Base-by-base conservation (phyloP, 1,284 basidiomycete species). In the Trichosporon sp. region DNA sequence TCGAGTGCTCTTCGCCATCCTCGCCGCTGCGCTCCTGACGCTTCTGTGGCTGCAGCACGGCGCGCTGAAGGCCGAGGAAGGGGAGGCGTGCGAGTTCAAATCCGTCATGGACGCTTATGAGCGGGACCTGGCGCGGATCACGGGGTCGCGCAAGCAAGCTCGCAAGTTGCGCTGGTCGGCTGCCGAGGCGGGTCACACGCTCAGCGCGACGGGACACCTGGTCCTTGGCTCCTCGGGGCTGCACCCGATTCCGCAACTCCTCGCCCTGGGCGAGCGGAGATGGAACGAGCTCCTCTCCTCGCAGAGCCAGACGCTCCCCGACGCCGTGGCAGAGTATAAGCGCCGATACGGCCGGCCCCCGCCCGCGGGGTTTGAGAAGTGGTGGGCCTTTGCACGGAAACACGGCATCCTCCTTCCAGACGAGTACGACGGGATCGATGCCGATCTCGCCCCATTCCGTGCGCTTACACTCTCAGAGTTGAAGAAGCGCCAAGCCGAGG, bases 391-490 rank as follows among this genome's bases (percentile, higher is more conserved):
- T 82, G 91, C 91, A 10, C 84, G 87, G 82, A 84, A 88, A 64
- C 87, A 91, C 79, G 85, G 89, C 26, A 89, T 94, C 70, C 88
- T 90, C 73, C 88, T 98, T 83, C 87, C 93, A 1, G 94, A 98
- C 84, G 94, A 97, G 80, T 98, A 93, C 78, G 92, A 97, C 78
- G 86, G 89, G 26, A 87, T 97, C 56, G 85, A 90, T 72, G 86
- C 88, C 67, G 94, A 97, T 80, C 84, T 98, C 68, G 88, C 87
- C 21, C 93, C 93, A 1, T 97, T 95, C 80, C 91, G 91, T 87
- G 84, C 86, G 1, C 78, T 97, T 38, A 86, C 89, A 2, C 90
- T 91, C 0, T 85, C 85, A 65, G 92, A 95, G 79, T 80, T 97
- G 73, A 86, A 90, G 73, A 84, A 88, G 72, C 84, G 93, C 54